Conservation (phyloP, 2,329 filamentous ascomycete genomes). For the Cercospora zeina region DNA sequence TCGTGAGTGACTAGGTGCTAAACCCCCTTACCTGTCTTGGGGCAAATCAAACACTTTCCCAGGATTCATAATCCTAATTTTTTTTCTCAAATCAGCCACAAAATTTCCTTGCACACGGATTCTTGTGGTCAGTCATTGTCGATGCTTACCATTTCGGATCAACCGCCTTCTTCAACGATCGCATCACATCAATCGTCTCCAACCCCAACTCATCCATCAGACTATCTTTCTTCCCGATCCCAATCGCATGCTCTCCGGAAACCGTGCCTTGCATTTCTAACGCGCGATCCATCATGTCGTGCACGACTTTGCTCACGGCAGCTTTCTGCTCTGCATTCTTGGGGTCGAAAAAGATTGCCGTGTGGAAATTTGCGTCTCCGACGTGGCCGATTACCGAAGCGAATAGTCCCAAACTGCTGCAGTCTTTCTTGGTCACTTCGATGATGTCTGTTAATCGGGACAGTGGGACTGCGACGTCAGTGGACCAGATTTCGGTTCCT, state of each 20-base stretch:
- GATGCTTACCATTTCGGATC: conserved; percentile 24
- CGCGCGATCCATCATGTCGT: conserved; percentile 87
- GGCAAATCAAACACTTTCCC: conserved; percentile 29
- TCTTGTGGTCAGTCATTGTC: too few relatives aligned
- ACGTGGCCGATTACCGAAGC: conserved; percentile 87
- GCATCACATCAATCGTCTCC: conserved; percentile 29
- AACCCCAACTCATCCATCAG: conserved; percentile 26
- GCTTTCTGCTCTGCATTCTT: conserved; percentile 68
- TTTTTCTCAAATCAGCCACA: conserved; percentile 4
- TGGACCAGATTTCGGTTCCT: conserved; percentile 61
- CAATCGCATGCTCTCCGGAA: conserved; percentile 31
- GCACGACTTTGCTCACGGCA: conserved; percentile 74
- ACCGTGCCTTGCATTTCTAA: conserved; percentile 86
- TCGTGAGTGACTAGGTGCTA: too few relatives aligned
- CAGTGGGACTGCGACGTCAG: conserved; percentile 62
- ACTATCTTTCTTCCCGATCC: conserved; percentile 30
- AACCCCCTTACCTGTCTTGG: background rate
- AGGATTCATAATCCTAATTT: conserved; percentile 28
- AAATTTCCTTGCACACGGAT: too few relatives aligned
- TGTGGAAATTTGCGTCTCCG: conserved; percentile 92
- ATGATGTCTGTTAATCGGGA: conserved; percentile 64
- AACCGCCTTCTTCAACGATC: conserved; percentile 24
- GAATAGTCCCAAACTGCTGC: conserved; percentile 82
- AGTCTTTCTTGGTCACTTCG: conserved; percentile 83
- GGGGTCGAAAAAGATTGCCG: conserved; percentile 84